Percentiles rank a stretch among this genome's conserved stretches.
These are phyloP conservation scores for Vitis labrusca DNA, from an alignment of 164 flowering plant genomes.

Conservation along the genomic window DNA sequence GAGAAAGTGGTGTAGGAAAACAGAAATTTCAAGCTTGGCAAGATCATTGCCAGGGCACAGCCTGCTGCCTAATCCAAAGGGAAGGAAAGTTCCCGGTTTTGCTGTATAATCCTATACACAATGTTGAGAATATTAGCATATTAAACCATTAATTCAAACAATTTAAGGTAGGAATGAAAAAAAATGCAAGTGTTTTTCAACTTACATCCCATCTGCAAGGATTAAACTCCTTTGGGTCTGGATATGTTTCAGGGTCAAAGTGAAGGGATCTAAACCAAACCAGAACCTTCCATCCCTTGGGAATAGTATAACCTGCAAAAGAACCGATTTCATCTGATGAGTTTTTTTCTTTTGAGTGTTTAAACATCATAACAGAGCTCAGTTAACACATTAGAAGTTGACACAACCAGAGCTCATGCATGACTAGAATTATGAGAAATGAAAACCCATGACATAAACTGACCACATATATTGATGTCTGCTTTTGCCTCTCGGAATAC, in stretches of 20 bases:
- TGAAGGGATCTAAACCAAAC: conserved; percentile 86
- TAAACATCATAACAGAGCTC: neutral
- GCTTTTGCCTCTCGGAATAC: conserved; percentile 67
- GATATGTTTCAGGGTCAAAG: conserved; percentile 64
- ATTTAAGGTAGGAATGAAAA: neutral
- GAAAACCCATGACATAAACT: conserved; percentile 7
- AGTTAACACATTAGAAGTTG: too few species aligned
- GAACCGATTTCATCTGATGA: neutral
- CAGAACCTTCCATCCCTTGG: conserved; percentile 86
- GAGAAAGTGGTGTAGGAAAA: conserved; percentile 84
- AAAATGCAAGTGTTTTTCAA: neutral
- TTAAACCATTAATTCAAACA: neutral
- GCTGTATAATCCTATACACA: conserved; percentile 44
- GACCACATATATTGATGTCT: conserved; percentile 58
- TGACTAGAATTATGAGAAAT: neutral
- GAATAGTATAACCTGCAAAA: conserved; percentile 55
- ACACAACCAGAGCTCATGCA: neutral
- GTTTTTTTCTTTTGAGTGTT: neutral
- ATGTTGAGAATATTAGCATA: neutral
- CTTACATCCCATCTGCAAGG: conserved; percentile 98
- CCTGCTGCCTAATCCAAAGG: conserved; percentile 84
- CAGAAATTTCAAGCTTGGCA: conserved; percentile 77
- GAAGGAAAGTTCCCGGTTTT: conserved; percentile 69
- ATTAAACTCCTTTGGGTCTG: conserved; percentile 59
- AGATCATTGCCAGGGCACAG: conserved; percentile 96